A percentile compares a stretch with the other conserved stretches of the same genome.
Evolutionary conservation across 176 grass and related monocot genomes (phyloP).

Genomic region (barley (Hordeum vulgare)): DNA sequence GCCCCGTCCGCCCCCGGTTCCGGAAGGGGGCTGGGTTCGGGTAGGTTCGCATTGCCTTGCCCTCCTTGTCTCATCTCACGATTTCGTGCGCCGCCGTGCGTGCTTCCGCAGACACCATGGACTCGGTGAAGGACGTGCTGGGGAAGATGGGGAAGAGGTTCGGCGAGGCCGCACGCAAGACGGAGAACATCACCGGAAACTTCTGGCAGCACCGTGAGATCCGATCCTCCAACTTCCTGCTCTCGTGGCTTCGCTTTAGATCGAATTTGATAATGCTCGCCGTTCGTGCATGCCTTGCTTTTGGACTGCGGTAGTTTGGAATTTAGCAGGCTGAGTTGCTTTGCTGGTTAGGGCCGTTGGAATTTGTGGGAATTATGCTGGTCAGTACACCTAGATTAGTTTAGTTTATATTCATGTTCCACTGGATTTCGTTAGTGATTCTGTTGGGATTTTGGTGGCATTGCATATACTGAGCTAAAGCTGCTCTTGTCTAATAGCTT

Average conservation of each 20-base stretch:
- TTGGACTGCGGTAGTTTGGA: background rate
- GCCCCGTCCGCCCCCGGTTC: background rate
- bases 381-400: background rate
- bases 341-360: background rate
- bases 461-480: too few relatives aligned
- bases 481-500: background rate
- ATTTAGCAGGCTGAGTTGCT: background rate
- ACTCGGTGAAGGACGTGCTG: constrained; percentile 71
- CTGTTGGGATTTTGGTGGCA: background rate
- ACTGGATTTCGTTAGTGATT: background rate
- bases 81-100: background rate
- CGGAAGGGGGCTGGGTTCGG: background rate
- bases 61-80: background rate
- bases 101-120: constrained; percentile 59
- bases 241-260: background rate
- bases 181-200: constrained; percentile 81
- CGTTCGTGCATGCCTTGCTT: background rate
- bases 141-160: constrained; percentile 86
- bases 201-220: constrained; percentile 95
- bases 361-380: background rate
- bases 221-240: background rate
- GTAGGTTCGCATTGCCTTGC: background rate
- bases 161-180: constrained; percentile 78
- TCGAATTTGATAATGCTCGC: background rate
- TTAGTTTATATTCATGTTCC: background rate